Evolutionary conservation across 352 stramenopile genomes (phyloP), one percentile per base, ranked within the genome.

Genomic region (Phytophthora pseudosyringae): DNA sequence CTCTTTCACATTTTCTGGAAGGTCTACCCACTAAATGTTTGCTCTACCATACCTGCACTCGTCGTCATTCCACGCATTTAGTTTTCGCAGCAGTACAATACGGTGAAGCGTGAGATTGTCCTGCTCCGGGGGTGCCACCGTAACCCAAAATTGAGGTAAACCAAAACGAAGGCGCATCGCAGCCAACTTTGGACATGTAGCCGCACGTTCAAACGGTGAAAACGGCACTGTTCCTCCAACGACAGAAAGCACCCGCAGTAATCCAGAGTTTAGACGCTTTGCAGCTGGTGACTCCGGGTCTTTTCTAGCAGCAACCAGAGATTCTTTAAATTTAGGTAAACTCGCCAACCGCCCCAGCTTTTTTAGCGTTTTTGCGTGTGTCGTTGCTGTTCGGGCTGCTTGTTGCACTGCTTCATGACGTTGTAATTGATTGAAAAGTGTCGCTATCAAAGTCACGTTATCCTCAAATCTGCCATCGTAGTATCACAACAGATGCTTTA

Each of bases 391-490:
- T 3, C 31, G 8, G 16, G 47, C 31, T n/a, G 50, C 36, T 12
- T 47, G 39, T 18, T 3, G n/a, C 4, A 58, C 36, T 2, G 36
- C 36, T 3, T 2, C 4, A 39, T 58, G 35, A 1, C 36, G 16
- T 3, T 58, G 50, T 7, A 36, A 4, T 5, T 48, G 36, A 18
- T 58, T 58, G 9, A 58, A 58, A 16, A 54, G 7, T 8, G 31
- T 54, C 21, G 31, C 47, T 1, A 54, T 11, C 2, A 54, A 32
- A 5, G 11, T 33, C 6, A 54, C 5, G 11, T 32, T 18, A 1
- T 11, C 8, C 12, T 43, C 47, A 32, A 54, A 54, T 18, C 47
- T 26, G 3, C 47, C 47, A 54, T 43, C 47, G 7, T 32, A 54
- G 12, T 33, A 54, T 3, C 8, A 16, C 32, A 53, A 31, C 5